Evolutionary conservation across 352 stramenopile genomes (phyloP).

Genomic region (Pythium guiyangense): DNA sequence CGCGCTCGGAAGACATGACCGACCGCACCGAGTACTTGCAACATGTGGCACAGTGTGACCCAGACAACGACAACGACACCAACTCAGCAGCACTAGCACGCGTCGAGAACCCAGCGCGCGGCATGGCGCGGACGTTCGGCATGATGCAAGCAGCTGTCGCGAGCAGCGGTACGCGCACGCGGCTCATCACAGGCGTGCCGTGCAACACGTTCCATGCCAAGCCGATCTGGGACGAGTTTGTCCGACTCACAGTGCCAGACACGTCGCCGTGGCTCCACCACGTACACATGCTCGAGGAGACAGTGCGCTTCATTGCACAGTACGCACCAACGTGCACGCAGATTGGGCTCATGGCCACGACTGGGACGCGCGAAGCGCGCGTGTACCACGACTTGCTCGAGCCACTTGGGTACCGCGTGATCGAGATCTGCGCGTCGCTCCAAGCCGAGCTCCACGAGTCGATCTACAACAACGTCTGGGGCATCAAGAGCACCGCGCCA

Average conservation of each 20-base stretch:
- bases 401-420: conserved; percentile 45
- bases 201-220: conserved; percentile 78
- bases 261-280: conserved; percentile 18
- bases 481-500: conserved; percentile 71
- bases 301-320: conserved; percentile 45
- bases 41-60: conserved; percentile 9
- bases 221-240: conserved; percentile 70
- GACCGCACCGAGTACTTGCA: conserved; percentile 62
- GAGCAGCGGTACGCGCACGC: conserved; percentile 9
- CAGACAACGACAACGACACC: neutral
- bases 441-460: conserved; percentile 68
- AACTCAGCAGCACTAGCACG: neutral
- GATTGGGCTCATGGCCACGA: conserved; percentile 67
- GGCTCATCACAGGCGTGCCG: conserved; percentile 54
- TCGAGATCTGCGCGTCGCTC: conserved; percentile 42
- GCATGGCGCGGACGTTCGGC: conserved; percentile 69
- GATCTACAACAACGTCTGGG: conserved; percentile 68
- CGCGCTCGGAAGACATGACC: conserved; percentile 70
- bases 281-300: conserved; percentile 76
- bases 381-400: conserved; percentile 71
- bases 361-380: conserved; percentile 48
- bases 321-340: conserved; percentile 36
- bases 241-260: conserved; percentile 25
- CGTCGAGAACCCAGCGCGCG: conserved; percentile 65
- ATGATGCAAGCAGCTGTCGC: conserved; percentile 57